Evolutionary conservation across 2,329 filamentous ascomycete genomes (phyloP).

Genomic region (Colletotrichum sp.): DNA sequence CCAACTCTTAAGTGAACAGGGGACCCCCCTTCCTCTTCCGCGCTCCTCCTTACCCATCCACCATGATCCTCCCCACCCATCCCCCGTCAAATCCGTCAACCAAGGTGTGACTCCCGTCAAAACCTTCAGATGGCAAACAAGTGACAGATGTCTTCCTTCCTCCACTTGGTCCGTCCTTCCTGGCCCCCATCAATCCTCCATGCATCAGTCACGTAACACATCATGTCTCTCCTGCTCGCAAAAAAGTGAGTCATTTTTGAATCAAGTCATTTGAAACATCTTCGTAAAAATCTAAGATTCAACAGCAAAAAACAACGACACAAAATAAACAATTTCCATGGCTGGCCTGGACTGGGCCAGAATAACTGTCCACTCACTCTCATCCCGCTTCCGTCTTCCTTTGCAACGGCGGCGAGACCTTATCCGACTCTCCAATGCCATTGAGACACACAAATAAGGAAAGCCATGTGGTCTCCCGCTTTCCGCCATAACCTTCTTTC

Average conservation of each 20-base stretch:
- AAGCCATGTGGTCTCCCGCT: constrained; percentile 1
- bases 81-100: background rate
- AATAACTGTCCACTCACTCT: background rate
- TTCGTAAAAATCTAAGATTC: background rate
- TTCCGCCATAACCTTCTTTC: constrained; percentile 5
- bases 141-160: background rate
- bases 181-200: background rate
- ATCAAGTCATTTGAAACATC: background rate
- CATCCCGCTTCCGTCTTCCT: background rate
- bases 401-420: background rate
- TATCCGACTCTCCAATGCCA: background rate
- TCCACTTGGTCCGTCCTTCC: background rate
- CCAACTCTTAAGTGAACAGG: background rate
- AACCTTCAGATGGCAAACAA: constrained; percentile 3
- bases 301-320: background rate
- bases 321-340: background rate
- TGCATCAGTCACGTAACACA: background rate
- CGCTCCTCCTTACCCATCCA: background rate
- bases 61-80: background rate
- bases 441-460: background rate
- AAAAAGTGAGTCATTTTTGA: background rate
- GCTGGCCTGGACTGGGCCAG: background rate
- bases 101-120: constrained; percentile 5
- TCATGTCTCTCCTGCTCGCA: background rate
- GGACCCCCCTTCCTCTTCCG: background rate